Evolutionary conservation across 2,329 filamentous ascomycete genomes (phyloP).

Genomic region (Bipolaris bicolor): DNA sequence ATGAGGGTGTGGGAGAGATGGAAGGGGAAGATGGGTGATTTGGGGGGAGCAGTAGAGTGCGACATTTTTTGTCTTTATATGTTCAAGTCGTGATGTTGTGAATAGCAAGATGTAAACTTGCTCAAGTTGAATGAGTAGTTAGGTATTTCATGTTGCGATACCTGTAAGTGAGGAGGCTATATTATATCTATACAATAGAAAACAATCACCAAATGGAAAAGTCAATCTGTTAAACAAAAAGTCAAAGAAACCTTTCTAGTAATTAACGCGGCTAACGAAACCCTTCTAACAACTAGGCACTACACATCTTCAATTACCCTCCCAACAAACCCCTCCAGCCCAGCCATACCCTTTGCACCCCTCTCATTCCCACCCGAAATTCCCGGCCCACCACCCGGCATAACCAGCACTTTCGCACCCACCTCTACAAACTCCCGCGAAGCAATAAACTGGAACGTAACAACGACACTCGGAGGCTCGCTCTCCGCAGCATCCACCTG

Average conservation of each 20-base stretch:
- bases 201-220: too few relatives aligned
- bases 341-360: conserved; percentile 57
- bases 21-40: conserved; percentile 1
- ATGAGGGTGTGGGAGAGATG: not conserved
- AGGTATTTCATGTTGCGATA: too few relatives aligned
- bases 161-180: too few relatives aligned
- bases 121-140: too few relatives aligned
- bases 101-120: too few relatives aligned
- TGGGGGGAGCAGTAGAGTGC: not conserved
- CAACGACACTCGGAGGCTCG: conserved; percentile 46
- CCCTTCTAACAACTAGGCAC: not conserved
- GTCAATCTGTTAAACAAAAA: too few relatives aligned
- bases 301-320: conserved; percentile 53
- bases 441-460: conserved; percentile 71
- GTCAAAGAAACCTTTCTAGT: too few relatives aligned
- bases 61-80: conserved; percentile 1
- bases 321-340: conserved; percentile 75
- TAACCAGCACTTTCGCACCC: conserved; percentile 71
- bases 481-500: conserved; percentile 34
- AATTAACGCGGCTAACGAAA: not conserved
- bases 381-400: conserved; percentile 72
- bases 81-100: not conserved
- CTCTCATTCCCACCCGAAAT: conserved; percentile 61
- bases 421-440: conserved; percentile 76
- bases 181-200: too few relatives aligned